These are phyloP conservation scores for Clohesyomyces aquaticus DNA, from an alignment of 495 filamentous ascomycete genomes.

Conservation along the genomic window DNA sequence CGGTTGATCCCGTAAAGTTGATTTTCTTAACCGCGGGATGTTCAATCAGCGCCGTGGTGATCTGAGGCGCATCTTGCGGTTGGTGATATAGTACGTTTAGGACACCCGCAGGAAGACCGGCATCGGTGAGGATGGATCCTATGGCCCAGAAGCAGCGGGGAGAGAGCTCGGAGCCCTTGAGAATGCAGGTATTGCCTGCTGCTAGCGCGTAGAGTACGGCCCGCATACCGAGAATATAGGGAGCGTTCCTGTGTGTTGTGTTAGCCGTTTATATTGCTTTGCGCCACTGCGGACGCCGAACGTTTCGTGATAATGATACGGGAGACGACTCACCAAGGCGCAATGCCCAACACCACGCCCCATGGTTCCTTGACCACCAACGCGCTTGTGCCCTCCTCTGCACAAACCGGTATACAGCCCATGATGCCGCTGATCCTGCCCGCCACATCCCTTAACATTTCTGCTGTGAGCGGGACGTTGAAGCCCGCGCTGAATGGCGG, in stretches of 20 bases:
- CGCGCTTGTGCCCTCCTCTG: slow-evolving; percentile 60
- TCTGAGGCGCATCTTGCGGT: slow-evolving; percentile 55
- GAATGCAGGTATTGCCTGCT: slow-evolving; percentile 74
- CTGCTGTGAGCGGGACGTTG: slow-evolving; percentile 63
- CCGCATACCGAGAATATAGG: slow-evolving; percentile 46
- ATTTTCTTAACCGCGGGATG: slow-evolving; percentile 63
- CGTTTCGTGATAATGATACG: background rate
- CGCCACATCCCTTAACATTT: slow-evolving; percentile 71
- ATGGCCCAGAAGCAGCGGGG: slow-evolving; percentile 77
- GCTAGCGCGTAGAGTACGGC: slow-evolving; percentile 76
- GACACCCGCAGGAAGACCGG: slow-evolving; percentile 67
- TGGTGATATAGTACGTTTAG: slow-evolving; percentile 61
- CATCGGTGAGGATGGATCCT: slow-evolving; percentile 69
- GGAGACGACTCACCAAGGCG: slow-evolving; percentile 65
- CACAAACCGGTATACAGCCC: slow-evolving; percentile 60
- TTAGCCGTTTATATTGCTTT: slow-evolving; percentile 6
- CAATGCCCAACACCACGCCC: slow-evolving; percentile 79
- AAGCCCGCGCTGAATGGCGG: slow-evolving; percentile 48
- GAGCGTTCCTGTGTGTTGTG: slow-evolving; percentile 42
- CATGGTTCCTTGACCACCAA: slow-evolving; percentile 80
- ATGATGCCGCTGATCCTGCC: slow-evolving; percentile 64
- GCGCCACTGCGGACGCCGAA: background rate
- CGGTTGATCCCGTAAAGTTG: slow-evolving; percentile 65
- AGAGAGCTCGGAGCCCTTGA: slow-evolving; percentile 78
- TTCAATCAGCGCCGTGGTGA: slow-evolving; percentile 62